Conservation (phyloP, 495 filamentous ascomycete genomes). For the Neurospora sp. region DNA sequence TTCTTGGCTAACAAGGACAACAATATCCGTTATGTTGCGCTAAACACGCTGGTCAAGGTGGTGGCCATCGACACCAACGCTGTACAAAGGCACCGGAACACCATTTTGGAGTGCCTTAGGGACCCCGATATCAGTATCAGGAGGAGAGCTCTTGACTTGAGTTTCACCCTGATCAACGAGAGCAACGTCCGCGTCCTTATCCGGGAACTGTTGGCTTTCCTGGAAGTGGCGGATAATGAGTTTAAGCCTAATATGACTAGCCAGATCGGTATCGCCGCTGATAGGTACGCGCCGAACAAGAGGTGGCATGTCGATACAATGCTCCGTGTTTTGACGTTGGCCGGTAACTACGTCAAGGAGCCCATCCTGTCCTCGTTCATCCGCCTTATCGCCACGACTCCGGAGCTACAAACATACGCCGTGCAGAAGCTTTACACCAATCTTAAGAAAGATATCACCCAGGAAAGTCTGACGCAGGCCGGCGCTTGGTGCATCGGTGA, state of each 20-base stretch:
- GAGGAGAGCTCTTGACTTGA: constrained; percentile 85
- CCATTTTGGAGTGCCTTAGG: constrained; percentile 88
- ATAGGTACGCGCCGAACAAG: constrained; percentile 91
- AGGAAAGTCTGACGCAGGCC: constrained; percentile 86
- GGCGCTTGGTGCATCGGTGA: constrained; percentile 98
- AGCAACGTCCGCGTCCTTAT: constrained; percentile 89
- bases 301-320: constrained; percentile 98
- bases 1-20: constrained; percentile 97
- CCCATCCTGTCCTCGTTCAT: constrained; percentile 96
- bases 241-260: constrained; percentile 97
- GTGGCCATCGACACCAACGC: constrained; percentile 97
- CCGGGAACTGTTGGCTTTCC: constrained; percentile 81
- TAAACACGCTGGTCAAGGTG: constrained; percentile 97
- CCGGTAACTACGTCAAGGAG: constrained; percentile 94
- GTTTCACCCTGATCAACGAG: constrained; percentile 97
- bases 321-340: constrained; percentile 85
- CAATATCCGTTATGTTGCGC: constrained; percentile 95
- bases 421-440: constrained; percentile 87
- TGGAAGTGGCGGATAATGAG: constrained; percentile 94
- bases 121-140: constrained; percentile 99
- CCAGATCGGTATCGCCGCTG: constrained; percentile 94
- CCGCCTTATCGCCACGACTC: constrained; percentile 85
- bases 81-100: constrained; percentile 93
- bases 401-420: constrained; percentile 91
- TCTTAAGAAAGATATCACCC: constrained; percentile 91